phyloP scores from a whole-genome alignment of 768 basidiomycete species.

The Lyophyllum semitale region DNA sequence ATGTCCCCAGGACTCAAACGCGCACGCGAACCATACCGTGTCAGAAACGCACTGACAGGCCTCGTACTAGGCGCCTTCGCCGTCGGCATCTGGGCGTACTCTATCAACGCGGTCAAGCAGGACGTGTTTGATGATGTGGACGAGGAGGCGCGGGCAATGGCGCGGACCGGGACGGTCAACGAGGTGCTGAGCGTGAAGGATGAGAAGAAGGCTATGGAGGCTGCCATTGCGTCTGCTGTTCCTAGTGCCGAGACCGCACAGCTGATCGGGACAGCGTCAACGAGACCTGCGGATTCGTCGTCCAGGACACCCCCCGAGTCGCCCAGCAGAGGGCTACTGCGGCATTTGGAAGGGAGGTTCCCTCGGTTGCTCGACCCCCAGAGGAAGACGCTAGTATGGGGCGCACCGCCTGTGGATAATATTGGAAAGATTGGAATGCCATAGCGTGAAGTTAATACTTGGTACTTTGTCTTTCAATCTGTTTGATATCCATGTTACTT shows the following conservation, averaged over 20 bases:
- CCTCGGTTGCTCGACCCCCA: constrained; percentile 60
- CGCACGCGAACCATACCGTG: constrained; percentile 81
- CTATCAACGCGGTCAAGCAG: constrained; percentile 91
- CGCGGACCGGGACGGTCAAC: constrained; percentile 27
- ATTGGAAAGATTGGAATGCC: constrained; percentile 44
- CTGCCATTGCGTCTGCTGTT: constrained; percentile 18
- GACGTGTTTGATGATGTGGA: constrained; percentile 90
- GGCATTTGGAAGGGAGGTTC: constrained; percentile 42
- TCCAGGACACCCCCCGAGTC: constrained; percentile 1
- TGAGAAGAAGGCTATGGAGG: constrained; percentile 25
- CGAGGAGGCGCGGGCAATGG: constrained; percentile 68
- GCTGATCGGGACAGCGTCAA: background rate
- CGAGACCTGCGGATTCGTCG: background rate
- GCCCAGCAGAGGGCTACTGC: constrained; percentile 46
- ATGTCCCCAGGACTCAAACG: constrained; percentile 89
- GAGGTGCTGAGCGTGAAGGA: constrained; percentile 29
- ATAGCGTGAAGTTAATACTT: constrained; percentile 1
- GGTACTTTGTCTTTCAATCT: constrained; percentile 1
- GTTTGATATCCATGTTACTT: background rate
- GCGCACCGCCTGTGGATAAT: constrained; percentile 69
- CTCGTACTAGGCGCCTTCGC: constrained; percentile 70
- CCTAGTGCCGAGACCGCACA: constrained; percentile 6
- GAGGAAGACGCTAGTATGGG: constrained; percentile 68
- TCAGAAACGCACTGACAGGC: constrained; percentile 82
- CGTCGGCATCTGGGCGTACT: constrained; percentile 86